Evolutionary conservation across 129 eudicot genomes (phyloP).

Genomic region (Flaveria linearis): DNA sequence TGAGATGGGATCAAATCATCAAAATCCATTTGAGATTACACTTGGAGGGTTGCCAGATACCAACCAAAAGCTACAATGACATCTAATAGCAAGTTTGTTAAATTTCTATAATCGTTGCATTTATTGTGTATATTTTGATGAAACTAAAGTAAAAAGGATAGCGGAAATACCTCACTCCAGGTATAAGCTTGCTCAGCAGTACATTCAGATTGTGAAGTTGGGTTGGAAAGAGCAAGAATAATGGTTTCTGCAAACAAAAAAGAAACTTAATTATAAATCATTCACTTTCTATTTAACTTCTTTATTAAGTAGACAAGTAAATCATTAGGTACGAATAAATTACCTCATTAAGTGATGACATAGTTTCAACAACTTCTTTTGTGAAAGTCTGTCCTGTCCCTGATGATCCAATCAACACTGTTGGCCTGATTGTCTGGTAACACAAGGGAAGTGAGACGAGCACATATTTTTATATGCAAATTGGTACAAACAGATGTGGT

Average conservation of each 20-base stretch:
- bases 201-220: slow-evolving; percentile 97
- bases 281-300: slow-evolving; percentile 13
- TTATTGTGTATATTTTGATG: background rate
- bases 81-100: background rate
- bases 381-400: slow-evolving; percentile 95
- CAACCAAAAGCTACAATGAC: background rate
- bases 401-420: slow-evolving; percentile 92
- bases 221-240: slow-evolving; percentile 93
- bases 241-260: slow-evolving; percentile 69
- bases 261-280: slow-evolving; percentile 3
- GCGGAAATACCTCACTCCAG: slow-evolving; percentile 77
- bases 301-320: background rate
- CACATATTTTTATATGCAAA: background rate
- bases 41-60: background rate
- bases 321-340: slow-evolving; percentile 1
- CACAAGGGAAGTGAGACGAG: slow-evolving; percentile 10
- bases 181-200: slow-evolving; percentile 96
- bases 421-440: slow-evolving; percentile 80
- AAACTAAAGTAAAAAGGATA: background rate
- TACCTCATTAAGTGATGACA: slow-evolving; percentile 90
- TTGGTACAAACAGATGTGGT: background rate
- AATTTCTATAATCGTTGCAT: background rate
- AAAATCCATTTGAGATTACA: slow-evolving; percentile 6
- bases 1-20: background rate
- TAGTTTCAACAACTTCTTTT: slow-evolving; percentile 87